These are phyloP conservation scores for Aegilops tauschii DNA, from an alignment of 176 grass and related monocot genomes.

Conservation along the genomic window DNA sequence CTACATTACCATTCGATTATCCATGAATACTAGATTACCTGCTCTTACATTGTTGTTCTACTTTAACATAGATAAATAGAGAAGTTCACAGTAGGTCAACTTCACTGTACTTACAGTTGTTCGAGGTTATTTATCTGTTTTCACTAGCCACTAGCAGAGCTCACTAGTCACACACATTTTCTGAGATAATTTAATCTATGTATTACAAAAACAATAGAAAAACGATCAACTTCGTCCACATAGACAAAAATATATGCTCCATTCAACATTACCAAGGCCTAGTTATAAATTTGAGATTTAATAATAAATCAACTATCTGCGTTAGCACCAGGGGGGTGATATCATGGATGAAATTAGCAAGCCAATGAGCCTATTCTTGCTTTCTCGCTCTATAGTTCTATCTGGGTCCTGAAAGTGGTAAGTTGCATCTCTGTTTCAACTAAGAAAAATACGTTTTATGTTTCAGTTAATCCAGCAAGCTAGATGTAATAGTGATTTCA, in stretches of 20 bases:
- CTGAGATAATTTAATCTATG: neutral
- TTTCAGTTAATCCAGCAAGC: neutral
- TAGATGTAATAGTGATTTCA: neutral
- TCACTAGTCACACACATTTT: neutral
- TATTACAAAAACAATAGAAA: neutral
- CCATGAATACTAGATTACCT: neutral
- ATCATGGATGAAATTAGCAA: neutral
- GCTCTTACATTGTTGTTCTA: neutral
- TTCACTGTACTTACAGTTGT: constrained; percentile 22
- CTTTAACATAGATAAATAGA: neutral
- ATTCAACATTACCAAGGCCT: neutral
- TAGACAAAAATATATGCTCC: neutral
- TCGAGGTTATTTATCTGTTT: neutral
- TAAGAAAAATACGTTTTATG: neutral
- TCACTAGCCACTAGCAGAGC: neutral
- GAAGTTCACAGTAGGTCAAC: neutral
- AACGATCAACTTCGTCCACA: neutral
- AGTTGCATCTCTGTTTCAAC: neutral
- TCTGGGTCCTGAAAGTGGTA: neutral
- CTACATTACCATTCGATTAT: neutral
- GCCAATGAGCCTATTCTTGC: neutral
- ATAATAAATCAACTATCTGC: neutral
- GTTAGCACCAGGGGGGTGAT: neutral
- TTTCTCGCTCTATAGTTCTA: neutral
- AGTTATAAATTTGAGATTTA: neutral